Base-by-base conservation (phyloP, 257 asterid species). In the Solanum sejunctum region DNA sequence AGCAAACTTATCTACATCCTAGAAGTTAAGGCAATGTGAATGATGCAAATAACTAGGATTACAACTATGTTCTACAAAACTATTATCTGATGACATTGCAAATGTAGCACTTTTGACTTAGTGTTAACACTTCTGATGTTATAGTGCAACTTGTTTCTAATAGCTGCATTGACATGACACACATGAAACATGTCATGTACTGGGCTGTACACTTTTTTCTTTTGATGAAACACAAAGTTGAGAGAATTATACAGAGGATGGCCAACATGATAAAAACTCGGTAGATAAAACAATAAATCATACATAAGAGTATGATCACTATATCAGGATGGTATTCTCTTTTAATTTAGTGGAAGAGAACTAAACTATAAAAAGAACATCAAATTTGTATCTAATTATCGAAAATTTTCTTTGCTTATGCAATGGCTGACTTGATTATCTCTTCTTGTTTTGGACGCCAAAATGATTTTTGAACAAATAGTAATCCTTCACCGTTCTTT, bases 361-460 rank as follows among this genome's bases (percentile, higher is more conserved):
- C 82, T 78, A 52, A 15, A 52, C 64, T 78, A 52, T 78, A 78
- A 6, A 54, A 52, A 52, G 41, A 78, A 26, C 63, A 78, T 78
- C 64, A 78, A 10, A 16, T 10, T 54, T 52, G 60, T 78, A 78
- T 78, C 82, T 54, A 78, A 75, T 78, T 78, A 0, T 78, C 28
- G 47, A 52, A 52, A 52, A 26, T 16, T 51, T 45, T 78, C 82
- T 73, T 8, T 45, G 61, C 49, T 77, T 83, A 83, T 52, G 85
- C 85, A 49, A 83, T 64, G 70, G 85, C 67, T 20, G 81, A 83
- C 81, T 49, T 78, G 26, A 85, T 36, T 26, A 81, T 85, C 84
- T 85, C 78, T 78, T 70, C 77, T 32, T 63, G 66, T 13, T 70
- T 64, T 49, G 87, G 87, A 49, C 87, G 87, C 87, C 87, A 85